These are phyloP conservation scores for Schizophyllum commune DNA, from an alignment of 1,284 basidiomycete genomes.

Conservation along the genomic window DNA sequence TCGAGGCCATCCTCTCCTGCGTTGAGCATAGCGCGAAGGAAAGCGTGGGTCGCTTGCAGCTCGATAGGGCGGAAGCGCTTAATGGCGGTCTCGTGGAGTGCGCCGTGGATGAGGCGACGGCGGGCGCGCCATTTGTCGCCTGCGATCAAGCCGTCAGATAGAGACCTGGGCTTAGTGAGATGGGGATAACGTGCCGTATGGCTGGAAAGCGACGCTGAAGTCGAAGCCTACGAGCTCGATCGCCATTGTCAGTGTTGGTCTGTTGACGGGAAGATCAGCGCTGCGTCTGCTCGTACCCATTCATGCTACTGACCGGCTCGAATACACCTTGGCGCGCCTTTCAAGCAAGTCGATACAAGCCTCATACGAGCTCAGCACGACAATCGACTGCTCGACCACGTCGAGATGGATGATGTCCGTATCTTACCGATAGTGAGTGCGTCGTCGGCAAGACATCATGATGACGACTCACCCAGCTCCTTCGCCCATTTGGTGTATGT, in stretches of 20 bases:
- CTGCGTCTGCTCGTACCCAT: too few relatives aligned
- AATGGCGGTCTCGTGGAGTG: too few relatives aligned
- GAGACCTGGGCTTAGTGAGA: too few relatives aligned
- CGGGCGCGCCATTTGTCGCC: too few relatives aligned
- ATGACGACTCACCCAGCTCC: slow-evolving; percentile 16
- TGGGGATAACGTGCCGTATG: too few relatives aligned
- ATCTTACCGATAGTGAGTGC: slow-evolving; percentile 12
- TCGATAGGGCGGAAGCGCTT: too few relatives aligned
- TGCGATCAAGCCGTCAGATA: too few relatives aligned
- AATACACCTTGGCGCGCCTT: slow-evolving; percentile 32
- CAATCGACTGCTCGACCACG: slow-evolving; percentile 25
- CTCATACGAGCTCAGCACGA: slow-evolving; percentile 30
- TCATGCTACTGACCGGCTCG: slow-evolving; percentile 21
- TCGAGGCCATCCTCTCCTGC: too few relatives aligned
- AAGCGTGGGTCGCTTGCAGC: too few relatives aligned
- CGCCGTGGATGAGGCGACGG: too few relatives aligned
- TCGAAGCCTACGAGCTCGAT: neutral
- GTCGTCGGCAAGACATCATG: neutral
- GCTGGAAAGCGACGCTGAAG: too few relatives aligned
- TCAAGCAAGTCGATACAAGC: slow-evolving; percentile 31
- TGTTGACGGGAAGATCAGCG: neutral
- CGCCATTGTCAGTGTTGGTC: neutral
- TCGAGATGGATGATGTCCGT: slow-evolving; percentile 31
- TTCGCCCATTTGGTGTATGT: slow-evolving; percentile 19
- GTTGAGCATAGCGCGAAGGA: too few relatives aligned